These are phyloP conservation scores for Sporisorium sorghi DNA, from an alignment of 1,284 basidiomycete species.

Conservation along the genomic window DNA sequence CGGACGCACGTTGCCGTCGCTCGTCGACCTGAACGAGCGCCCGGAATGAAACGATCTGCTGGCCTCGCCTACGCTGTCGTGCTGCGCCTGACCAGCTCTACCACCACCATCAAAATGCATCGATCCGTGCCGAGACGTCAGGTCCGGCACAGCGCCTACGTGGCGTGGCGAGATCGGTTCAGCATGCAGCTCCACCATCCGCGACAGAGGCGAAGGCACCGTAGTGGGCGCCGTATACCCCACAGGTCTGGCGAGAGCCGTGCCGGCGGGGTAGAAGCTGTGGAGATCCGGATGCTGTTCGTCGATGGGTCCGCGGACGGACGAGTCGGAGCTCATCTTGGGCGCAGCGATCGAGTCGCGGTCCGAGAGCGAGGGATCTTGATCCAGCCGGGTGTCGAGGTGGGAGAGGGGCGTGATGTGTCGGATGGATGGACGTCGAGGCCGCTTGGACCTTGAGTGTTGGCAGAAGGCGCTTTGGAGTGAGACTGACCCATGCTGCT, in stretches of 20 bases:
- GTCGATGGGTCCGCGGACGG: conserved; percentile 11
- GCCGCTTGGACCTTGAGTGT: not conserved
- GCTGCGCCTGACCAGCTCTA: not conserved
- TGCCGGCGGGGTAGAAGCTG: conserved; percentile 18
- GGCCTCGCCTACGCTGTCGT: not conserved
- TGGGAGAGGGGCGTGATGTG: conserved; percentile 9
- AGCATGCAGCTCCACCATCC: conserved; percentile 14
- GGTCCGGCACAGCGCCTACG: conserved; percentile 18
- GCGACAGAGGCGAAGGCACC: conserved; percentile 10
- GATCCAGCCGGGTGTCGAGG: conserved; percentile 23
- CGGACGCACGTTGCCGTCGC: conserved; percentile 17
- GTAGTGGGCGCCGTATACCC: not conserved
- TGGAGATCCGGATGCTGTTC: conserved; percentile 25
- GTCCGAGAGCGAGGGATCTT: conserved; percentile 23
- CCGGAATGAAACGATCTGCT: conserved; percentile 19
- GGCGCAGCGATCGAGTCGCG: conserved; percentile 17
- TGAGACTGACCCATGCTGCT: conserved; percentile 36
- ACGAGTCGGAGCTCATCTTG: conserved; percentile 15
- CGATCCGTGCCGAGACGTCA: not conserved
- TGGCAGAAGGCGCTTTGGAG: conserved; percentile 12
- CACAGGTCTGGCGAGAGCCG: conserved; percentile 3
- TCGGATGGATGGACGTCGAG: not conserved
- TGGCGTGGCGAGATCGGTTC: conserved; percentile 6
- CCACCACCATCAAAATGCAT: conserved; percentile 4
- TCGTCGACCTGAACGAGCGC: conserved; percentile 29